Base-by-base conservation (phyloP, 2,329 filamentous ascomycete species). In the Colletotrichum scovillei region DNA sequence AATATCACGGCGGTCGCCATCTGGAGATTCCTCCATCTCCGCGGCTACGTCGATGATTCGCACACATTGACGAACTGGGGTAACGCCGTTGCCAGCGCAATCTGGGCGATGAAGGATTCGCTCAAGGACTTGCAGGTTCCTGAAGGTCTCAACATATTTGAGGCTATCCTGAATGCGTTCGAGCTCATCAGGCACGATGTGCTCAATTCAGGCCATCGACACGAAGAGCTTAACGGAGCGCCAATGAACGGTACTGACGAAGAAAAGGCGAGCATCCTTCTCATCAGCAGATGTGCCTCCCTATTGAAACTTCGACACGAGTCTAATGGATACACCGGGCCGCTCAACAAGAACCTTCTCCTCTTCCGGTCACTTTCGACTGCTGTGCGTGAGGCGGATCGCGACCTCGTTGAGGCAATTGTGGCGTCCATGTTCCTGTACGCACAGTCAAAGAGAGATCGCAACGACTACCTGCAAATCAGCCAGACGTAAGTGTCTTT, bases 301-400 rank as follows among this genome's bases (percentile, higher is more conserved):
- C 87, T 98, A 71, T 90, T 95, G 64, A 94, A 93, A 79, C 87
- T 98, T 74, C 91, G 92, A 38, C 97, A 99, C 81, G 90, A 94
- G 77, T 88, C 90, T 4, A 95, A 96, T 77, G 97, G 97, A 35
- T 99, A 98, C 83, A 98, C 96, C 2, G 97, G 97, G 0, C 96
- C 97, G 1, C 88, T 99, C 1, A 98, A 95, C 86, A 93, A 97
- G 82, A 95, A 96, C 76, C 88, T 98, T 65, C 88, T 99, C 55
- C 92, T 92, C 30, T 99, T 95, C 86, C 93, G 95, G 74, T 95
- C 95, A 1, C 88, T 98, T 71, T 92, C 95, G 53, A 92, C 92
- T 2, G 91, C 94, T 53, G 92, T 98, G 28, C 93, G 95, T 52
- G 91, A 93, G 75, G 91, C 92, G 42, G 88, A 97, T 75, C 91